Evolutionary conservation across 192 early-diverging fungal genomes (phyloP).

Genomic region (Obelidium mucronatum): DNA sequence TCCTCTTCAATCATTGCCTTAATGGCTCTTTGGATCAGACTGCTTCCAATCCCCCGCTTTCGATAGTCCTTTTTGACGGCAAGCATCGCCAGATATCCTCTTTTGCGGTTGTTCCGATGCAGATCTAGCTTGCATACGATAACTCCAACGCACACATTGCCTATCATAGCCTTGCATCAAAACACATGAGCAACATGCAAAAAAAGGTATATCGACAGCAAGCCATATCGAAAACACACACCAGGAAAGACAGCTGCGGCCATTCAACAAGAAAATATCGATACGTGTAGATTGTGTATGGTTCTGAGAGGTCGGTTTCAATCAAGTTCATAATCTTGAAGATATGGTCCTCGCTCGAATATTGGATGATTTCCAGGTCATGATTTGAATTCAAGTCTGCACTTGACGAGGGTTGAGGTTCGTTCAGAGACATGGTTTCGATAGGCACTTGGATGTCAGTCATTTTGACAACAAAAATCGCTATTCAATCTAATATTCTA

Average conservation of each 20-base stretch:
- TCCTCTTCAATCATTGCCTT: conserved; percentile 72
- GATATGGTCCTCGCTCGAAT: conserved; percentile 80
- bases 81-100: conserved; percentile 99
- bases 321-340: conserved; percentile 79
- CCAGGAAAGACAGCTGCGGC: conserved; percentile 89
- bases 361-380: conserved; percentile 48
- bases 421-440: no score
- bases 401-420: no score
- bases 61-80: conserved; percentile 85
- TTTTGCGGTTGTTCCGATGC: conserved; percentile 62
- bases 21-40: conserved; percentile 76
- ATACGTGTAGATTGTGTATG: conserved; percentile 97
- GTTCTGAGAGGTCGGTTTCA: conserved; percentile 94
- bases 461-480: no score
- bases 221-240: conserved; percentile 37
- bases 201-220: no score
- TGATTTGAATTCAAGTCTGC: no score
- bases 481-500: no score
- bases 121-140: conserved; percentile 89
- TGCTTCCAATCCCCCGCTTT: conserved; percentile 78
- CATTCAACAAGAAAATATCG: conserved; percentile 94
- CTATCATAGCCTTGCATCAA: conserved; percentile 67
- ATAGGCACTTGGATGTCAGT: no score
- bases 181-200: no score
- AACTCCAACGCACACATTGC: conserved; percentile 76